Evolutionary conservation across 495 filamentous ascomycete genomes (phyloP).

Genomic region (Mytilinidion resinicola): DNA sequence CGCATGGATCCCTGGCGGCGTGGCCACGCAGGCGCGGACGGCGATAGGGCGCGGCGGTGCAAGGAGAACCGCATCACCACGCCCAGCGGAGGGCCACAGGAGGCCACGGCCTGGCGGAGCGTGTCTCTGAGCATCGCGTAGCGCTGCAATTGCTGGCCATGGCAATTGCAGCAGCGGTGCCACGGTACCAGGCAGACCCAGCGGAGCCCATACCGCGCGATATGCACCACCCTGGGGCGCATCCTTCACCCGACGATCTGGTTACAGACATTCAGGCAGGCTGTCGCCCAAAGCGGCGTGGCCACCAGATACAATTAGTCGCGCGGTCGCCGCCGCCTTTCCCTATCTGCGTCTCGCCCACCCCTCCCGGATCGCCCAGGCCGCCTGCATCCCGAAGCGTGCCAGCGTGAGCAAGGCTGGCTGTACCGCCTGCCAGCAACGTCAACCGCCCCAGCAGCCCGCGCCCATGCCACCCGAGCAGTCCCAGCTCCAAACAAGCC

Average conservation of each 20-base stretch:
- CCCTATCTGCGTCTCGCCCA: constrained; percentile 5
- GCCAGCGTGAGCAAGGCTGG: constrained; percentile 10
- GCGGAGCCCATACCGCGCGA: constrained; percentile 14
- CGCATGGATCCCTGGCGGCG: not conserved
- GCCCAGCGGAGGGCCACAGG: too few species aligned
- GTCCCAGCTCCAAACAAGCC: constrained; percentile 1
- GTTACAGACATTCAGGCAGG: constrained; percentile 7
- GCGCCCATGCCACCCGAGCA: constrained; percentile 1
- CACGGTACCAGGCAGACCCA: not conserved
- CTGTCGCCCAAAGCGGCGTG: constrained; percentile 10
- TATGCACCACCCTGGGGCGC: constrained; percentile 17
- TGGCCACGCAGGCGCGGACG: not conserved
- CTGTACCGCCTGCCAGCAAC: constrained; percentile 4
- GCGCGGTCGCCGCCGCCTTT: constrained; percentile 5
- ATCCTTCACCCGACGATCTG: constrained; percentile 22
- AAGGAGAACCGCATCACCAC: not conserved
- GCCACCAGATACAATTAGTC: constrained; percentile 24
- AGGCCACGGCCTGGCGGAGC: too few species aligned
- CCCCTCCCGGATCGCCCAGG: constrained; percentile 23
- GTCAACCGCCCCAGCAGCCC: constrained; percentile 12
- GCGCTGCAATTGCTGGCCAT: too few species aligned
- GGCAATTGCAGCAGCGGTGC: too few species aligned
- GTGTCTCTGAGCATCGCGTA: too few species aligned
- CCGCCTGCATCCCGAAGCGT: not conserved
- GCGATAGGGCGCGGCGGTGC: not conserved